phyloP scores from a whole-genome alignment of 148 eudicot genomes.

The Diospyros kaki region DNA sequence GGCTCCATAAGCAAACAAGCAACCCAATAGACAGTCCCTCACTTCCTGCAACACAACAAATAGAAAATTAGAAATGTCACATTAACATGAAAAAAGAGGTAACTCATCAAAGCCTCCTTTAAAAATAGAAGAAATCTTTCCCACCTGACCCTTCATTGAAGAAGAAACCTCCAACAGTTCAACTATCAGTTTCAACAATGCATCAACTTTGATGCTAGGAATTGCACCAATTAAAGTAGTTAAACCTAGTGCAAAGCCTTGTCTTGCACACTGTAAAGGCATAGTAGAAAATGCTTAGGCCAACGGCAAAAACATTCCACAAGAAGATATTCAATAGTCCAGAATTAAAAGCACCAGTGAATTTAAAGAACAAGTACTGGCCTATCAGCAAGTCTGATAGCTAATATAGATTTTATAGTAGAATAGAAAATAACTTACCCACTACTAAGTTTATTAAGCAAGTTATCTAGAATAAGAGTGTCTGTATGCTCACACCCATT shows the following conservation, averaged over 20 bases:
- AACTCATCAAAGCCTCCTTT: constrained; percentile 8
- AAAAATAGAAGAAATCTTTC: constrained; percentile 13
- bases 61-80: constrained; percentile 9
- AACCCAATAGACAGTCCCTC: constrained; percentile 74
- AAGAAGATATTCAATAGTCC: constrained; percentile 2
- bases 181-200: constrained; percentile 66
- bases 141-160: constrained; percentile 96
- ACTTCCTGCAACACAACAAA: constrained; percentile 59
- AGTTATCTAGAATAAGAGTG: neutral
- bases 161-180: constrained; percentile 70
- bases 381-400: neutral
- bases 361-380: neutral
- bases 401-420: neutral
- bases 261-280: constrained; percentile 84
- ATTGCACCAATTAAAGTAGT: constrained; percentile 62
- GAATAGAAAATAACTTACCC: neutral
- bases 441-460: neutral
- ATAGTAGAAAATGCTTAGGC: neutral
- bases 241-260: constrained; percentile 93
- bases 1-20: constrained; percentile 91
- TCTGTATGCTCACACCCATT: no score
- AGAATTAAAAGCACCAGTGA: neutral
- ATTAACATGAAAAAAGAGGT: neutral
- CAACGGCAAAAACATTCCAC: neutral
- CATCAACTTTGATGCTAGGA: constrained; percentile 56